Evolutionary conservation across 768 basidiomycete genomes (phyloP).

Genomic region (Suillus luteus): DNA sequence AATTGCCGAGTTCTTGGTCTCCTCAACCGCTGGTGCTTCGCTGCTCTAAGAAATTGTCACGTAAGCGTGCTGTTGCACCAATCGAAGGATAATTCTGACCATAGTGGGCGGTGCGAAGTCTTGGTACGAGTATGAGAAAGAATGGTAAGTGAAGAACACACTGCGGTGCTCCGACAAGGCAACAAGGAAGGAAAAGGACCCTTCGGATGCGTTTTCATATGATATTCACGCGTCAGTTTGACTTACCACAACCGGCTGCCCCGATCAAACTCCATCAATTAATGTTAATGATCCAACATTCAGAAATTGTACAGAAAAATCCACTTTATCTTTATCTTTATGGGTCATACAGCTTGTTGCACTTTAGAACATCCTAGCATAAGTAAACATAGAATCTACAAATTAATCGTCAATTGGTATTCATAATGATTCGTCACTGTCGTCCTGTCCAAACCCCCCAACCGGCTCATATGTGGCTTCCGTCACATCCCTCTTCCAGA

Average conservation of each 20-base stretch:
- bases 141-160: background rate
- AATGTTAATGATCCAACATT: background rate
- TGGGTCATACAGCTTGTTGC: background rate
- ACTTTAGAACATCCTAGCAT: slow-evolving; percentile 10
- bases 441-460: slow-evolving; percentile 72
- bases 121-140: slow-evolving; percentile 12
- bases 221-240: slow-evolving; percentile 20
- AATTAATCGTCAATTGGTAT: slow-evolving; percentile 8
- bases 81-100: slow-evolving; percentile 21
- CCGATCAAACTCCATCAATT: slow-evolving; percentile 18
- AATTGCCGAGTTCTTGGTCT: slow-evolving; percentile 30
- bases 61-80: slow-evolving; percentile 13
- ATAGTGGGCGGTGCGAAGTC: slow-evolving; percentile 22
- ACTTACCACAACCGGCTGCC: background rate
- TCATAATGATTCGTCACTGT: slow-evolving; percentile 34
- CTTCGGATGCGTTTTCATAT: slow-evolving; percentile 25
- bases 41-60: slow-evolving; percentile 23
- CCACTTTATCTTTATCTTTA: no score
- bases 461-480: slow-evolving; percentile 91
- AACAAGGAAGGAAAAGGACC: background rate
- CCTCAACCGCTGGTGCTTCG: slow-evolving; percentile 24
- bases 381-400: slow-evolving; percentile 22
- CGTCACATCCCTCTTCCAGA: slow-evolving; percentile 76
- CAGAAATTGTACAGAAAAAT: background rate
- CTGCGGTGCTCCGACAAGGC: slow-evolving; percentile 16